Conservation (phyloP, 345 rosid genomes). For the Citrus inodora region DNA sequence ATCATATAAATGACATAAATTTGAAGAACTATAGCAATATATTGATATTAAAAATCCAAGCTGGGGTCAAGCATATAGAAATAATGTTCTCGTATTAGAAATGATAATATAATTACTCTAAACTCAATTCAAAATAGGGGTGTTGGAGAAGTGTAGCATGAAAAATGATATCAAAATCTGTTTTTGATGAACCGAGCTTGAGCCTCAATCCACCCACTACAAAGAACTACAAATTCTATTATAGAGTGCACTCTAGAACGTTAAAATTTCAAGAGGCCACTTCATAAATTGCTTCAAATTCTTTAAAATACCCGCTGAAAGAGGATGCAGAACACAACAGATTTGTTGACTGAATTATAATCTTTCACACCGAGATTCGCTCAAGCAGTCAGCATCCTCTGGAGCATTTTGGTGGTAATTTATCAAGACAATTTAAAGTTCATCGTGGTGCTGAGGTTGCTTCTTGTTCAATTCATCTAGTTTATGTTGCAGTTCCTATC, state of each 20-base stretch:
- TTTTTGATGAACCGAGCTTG: neutral
- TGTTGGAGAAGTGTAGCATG: neutral
- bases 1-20: neutral
- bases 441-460: slow-evolving; percentile 65
- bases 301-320: slow-evolving; percentile 5
- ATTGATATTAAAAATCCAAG: neutral
- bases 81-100: neutral
- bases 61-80: neutral
- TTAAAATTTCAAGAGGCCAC: slow-evolving; percentile 1
- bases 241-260: slow-evolving; percentile 4
- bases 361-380: neutral
- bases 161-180: slow-evolving; percentile 8
- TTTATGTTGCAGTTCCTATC: slow-evolving; percentile 71
- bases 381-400: slow-evolving; percentile 17
- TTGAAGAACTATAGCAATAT: neutral
- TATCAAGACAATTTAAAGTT: slow-evolving; percentile 37
- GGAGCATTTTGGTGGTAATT: slow-evolving; percentile 7
- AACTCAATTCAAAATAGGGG: neutral
- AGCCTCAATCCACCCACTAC: slow-evolving; percentile 6
- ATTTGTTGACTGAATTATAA: neutral
- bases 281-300: slow-evolving; percentile 7
- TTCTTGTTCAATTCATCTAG: slow-evolving; percentile 61
- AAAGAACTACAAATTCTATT: slow-evolving; percentile 1
- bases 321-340: slow-evolving; percentile 1
- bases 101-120: neutral